phyloP scores from a whole-genome alignment of 1,284 basidiomycete genomes.

The Amylostereum chailletii region DNA sequence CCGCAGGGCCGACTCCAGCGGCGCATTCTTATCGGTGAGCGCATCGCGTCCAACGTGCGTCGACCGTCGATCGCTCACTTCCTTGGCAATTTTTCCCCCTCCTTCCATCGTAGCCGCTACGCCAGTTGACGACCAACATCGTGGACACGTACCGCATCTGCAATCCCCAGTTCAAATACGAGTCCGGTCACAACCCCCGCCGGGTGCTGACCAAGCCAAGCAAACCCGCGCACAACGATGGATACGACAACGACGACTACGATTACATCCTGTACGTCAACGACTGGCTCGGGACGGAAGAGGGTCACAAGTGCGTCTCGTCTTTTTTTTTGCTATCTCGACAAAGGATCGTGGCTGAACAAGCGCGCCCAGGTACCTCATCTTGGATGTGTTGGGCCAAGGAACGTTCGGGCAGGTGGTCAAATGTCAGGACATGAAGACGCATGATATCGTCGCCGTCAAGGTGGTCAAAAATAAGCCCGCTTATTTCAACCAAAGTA shows the following conservation, averaged over 20 bases:
- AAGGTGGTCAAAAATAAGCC: conserved; percentile 99
- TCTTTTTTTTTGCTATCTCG: neutral
- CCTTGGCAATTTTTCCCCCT: conserved; percentile 8
- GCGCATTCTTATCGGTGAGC: conserved; percentile 53
- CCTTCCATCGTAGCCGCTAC: conserved; percentile 54
- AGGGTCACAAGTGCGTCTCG: conserved; percentile 76
- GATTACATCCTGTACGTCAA: conserved; percentile 98
- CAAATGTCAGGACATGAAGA: conserved; percentile 99
- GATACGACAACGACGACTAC: conserved; percentile 94
- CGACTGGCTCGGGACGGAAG: conserved; percentile 87
- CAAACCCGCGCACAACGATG: conserved; percentile 89
- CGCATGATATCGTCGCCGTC: conserved; percentile 96
- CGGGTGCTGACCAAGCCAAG: conserved; percentile 93
- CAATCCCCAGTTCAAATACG: conserved; percentile 89
- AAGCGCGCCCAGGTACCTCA: conserved; percentile 67
- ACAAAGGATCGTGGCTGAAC: conserved; percentile 2
- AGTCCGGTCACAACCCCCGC: conserved; percentile 85
- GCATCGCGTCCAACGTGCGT: conserved; percentile 16
- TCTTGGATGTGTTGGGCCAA: conserved; percentile 95
- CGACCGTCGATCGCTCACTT: neutral
- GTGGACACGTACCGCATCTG: conserved; percentile 87
- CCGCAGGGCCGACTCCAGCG: conserved; percentile 59
- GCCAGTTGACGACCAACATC: conserved; percentile 81
- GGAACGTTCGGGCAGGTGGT: conserved; percentile 99
- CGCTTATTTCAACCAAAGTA: conserved; percentile 98